phyloP scores from a whole-genome alignment of 352 stramenopile genomes.

The Aphanomyces euteiches region DNA sequence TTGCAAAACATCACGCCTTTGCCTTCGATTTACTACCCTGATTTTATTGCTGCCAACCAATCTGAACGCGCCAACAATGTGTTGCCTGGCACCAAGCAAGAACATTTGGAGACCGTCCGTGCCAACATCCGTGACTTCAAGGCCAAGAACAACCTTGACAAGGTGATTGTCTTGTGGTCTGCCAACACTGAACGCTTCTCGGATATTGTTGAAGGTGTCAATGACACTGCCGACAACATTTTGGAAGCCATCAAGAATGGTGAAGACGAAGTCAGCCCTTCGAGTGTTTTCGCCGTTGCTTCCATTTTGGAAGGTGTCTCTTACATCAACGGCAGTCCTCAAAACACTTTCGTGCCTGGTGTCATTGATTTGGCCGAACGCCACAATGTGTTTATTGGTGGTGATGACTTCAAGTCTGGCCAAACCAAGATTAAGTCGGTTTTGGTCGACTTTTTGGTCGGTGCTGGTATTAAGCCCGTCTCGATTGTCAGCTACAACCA shows the following conservation, averaged over 20 bases:
- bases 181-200: conserved; percentile 99
- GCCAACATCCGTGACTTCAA: conserved; percentile 98
- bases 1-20: conserved; percentile 96
- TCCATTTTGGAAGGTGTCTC: conserved; percentile 97
- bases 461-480: conserved; percentile 97
- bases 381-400: conserved; percentile 96
- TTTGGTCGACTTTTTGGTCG: conserved; percentile 99
- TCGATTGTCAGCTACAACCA: conserved; percentile 99
- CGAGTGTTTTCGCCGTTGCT: conserved; percentile 97
- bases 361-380: conserved; percentile 93
- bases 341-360: conserved; percentile 99
- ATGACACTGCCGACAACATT: conserved; percentile 97
- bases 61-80: conserved; percentile 97
- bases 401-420: conserved; percentile 99
- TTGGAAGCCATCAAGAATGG: conserved; percentile 94
- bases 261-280: conserved; percentile 94
- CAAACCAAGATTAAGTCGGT: conserved; percentile 99
- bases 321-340: conserved; percentile 99
- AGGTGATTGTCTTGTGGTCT: conserved; percentile 99
- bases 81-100: conserved; percentile 93
- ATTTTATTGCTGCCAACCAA: conserved; percentile 99
- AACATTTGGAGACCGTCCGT: conserved; percentile 92
- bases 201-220: conserved; percentile 96
- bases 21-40: conserved; percentile 97
- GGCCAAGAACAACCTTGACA: conserved; percentile 90